Base-by-base conservation (phyloP, 305 asterid species). In the Nicotiana rustica region DNA sequence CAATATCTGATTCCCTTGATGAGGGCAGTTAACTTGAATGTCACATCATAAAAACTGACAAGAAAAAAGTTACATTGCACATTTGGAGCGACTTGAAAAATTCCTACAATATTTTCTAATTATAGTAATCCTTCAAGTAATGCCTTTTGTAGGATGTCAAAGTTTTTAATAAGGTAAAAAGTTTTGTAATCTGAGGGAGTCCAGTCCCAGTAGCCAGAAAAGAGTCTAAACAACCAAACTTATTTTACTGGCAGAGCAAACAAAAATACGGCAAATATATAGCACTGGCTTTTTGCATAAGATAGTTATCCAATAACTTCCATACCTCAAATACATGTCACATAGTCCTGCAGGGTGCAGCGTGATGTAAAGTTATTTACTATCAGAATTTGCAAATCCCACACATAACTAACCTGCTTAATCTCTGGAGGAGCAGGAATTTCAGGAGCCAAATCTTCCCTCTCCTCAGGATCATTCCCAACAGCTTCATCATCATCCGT, bases 371-470 rank as follows among this genome's bases (percentile, higher is more conserved):
- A 21, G 8, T 47, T 14, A 21, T 47, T 73, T 15, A 73, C 14
- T 6, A 73, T 14, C 62, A 73, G 62, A 0, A 73, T 49, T 49
- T 31, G 17, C 31, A 52, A 55, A 52, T 15, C 31, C 49, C 47
- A 75, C 25, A 61, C 76, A 79, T 47, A 15, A 83, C 84, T 13
- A 38, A 92, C 99, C 98, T 94, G 98, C 91, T 94, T 96, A 81
- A 96, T 96, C 89, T 96, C 99, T 31, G 99, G 99, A 82, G 99
- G 98, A 78, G 98, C 98, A 81, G 98, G 98, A 81, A 94, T 89
- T 90, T 96, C 99, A 59, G 98, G 97, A 85, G 98, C 98, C 94
- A 96, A 86, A 85, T 96, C 98, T 80, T 94, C 99, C 83, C 98
- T 91, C 87, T 96, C 99, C 87, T 96, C 98, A 0, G 95, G 96